phyloP scores from a whole-genome alignment of 495 filamentous ascomycete species.

The Penicillium crystallinum region DNA sequence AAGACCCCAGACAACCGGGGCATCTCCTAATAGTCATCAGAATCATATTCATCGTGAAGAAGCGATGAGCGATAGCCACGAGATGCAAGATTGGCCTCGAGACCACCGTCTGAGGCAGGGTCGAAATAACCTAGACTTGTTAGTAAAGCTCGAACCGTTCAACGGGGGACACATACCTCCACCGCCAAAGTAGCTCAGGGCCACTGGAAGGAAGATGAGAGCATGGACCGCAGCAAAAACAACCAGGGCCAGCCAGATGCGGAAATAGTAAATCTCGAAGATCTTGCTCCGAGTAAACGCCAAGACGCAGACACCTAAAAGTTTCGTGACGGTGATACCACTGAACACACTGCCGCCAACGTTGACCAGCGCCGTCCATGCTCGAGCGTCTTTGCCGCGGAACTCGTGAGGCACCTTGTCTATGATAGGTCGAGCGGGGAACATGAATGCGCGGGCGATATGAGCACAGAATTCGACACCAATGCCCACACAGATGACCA shows the following conservation, averaged over 20 bases:
- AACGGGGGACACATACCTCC: conserved; percentile 51
- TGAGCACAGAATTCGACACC: conserved; percentile 97
- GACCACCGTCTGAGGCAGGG: conserved; percentile 72
- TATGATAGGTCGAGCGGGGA: conserved; percentile 72
- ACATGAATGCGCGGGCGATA: conserved; percentile 92
- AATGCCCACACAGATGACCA: conserved; percentile 95
- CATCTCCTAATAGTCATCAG: conserved; percentile 42
- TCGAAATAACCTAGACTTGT: conserved; percentile 64
- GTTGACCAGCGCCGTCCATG: conserved; percentile 88
- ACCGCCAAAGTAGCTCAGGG: conserved; percentile 79
- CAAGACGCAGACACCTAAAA: conserved; percentile 85
- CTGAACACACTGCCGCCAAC: conserved; percentile 92
- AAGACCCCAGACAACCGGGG: background rate
- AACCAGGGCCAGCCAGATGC: conserved; percentile 90
- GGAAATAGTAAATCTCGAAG: conserved; percentile 98
- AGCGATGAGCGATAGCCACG: conserved; percentile 47
- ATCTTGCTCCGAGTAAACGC: conserved; percentile 97
- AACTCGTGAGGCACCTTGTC: conserved; percentile 62
- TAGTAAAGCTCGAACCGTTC: background rate
- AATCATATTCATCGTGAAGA: conserved; percentile 49
- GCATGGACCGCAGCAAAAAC: conserved; percentile 84
- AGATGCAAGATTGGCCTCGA: conserved; percentile 74
- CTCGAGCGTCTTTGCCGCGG: conserved; percentile 74
- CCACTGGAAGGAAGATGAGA: conserved; percentile 86
- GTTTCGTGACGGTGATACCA: conserved; percentile 92